Evolutionary conservation across 2,329 filamentous ascomycete species (phyloP).

Genomic region (Mollisia scopiformis): DNA sequence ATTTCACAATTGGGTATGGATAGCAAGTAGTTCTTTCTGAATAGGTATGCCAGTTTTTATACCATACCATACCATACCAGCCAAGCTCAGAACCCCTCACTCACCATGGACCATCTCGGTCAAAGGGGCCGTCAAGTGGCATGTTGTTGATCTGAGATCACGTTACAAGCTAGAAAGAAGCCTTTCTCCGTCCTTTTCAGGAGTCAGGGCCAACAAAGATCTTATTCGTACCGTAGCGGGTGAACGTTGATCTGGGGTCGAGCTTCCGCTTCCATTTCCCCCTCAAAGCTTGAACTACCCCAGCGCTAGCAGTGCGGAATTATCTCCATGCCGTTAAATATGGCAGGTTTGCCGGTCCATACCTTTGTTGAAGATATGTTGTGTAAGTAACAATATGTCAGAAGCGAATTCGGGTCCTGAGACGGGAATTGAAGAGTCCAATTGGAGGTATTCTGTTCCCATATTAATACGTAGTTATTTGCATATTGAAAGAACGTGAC

Average conservation of each 20-base stretch:
- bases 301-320: not conserved
- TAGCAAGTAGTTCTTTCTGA: not conserved
- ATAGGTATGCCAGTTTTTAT: not conserved
- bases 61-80: not conserved
- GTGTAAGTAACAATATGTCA: not conserved
- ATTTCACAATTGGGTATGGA: not conserved
- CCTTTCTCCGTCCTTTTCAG: not conserved
- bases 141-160: not conserved
- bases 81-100: slow-evolving; percentile 6
- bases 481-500: not conserved
- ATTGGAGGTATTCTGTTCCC: not conserved
- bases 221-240: no score
- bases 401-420: not conserved
- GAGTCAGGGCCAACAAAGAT: no score
- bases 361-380: not conserved
- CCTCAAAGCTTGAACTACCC: not conserved
- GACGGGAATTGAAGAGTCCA: not conserved
- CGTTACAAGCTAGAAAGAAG: not conserved
- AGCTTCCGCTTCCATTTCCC: no score
- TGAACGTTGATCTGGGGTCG: not conserved
- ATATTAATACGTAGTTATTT: not conserved
- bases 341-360: not conserved
- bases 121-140: slow-evolving; percentile 1
- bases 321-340: not conserved
- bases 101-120: slow-evolving; percentile 8